Percentiles rank a stretch among this genome's conserved stretches.
Evolutionary conservation across 208 protist genomes (phyloP).

Genomic region (Wallacemonas sp.): DNA sequence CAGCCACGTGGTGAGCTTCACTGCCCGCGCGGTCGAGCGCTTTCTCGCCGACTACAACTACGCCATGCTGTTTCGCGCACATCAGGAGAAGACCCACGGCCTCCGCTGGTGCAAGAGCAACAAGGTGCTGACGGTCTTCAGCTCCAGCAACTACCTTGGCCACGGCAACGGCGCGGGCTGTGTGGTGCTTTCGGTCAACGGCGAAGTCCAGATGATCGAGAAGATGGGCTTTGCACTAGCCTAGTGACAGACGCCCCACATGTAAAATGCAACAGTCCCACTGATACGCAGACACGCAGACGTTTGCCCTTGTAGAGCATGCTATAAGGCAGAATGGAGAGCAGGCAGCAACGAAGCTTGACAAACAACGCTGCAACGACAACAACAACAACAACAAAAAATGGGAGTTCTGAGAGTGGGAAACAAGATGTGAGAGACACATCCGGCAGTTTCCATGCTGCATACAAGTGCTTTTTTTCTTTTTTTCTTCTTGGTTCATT

Average conservation of each 20-base stretch:
- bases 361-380: too few relatives aligned
- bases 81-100: constrained; percentile 80
- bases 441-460: too few relatives aligned
- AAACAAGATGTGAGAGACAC: too few relatives aligned
- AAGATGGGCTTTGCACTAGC: constrained; percentile 39
- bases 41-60: constrained; percentile 68
- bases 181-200: constrained; percentile 54
- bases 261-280: constrained; percentile 11
- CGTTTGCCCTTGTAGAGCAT: too few relatives aligned
- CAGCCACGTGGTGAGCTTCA: constrained; percentile 67
- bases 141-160: constrained; percentile 80
- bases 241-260: neutral
- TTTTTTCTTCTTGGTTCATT: constrained; percentile 23
- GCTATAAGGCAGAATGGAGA: too few relatives aligned
- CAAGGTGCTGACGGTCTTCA: constrained; percentile 85
- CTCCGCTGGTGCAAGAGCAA: constrained; percentile 70
- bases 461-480: neutral
- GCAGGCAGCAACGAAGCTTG: too few relatives aligned
- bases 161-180: constrained; percentile 78
- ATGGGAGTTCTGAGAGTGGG: too few relatives aligned
- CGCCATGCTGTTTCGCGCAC: constrained; percentile 76
- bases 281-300: constrained; percentile 18
- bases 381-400: too few relatives aligned
- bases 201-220: constrained; percentile 73
- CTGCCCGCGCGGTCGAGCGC: constrained; percentile 61